These are phyloP conservation scores for Bruguiera sexangula DNA, from an alignment of 345 rosid species.

Conservation along the genomic window DNA sequence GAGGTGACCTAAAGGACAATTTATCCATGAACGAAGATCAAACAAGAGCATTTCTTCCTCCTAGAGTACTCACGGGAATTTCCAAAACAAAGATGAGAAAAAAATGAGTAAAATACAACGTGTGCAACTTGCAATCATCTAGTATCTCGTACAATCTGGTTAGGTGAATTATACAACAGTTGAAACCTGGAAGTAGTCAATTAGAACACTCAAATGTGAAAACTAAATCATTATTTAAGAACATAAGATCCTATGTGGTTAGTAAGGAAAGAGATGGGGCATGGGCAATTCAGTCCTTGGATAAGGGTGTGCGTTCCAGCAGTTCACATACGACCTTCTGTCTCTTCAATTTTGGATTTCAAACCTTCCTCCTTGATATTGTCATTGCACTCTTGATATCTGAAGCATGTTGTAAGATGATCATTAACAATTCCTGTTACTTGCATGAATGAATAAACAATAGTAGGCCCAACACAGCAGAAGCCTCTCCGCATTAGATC, in stretches of 20 bases:
- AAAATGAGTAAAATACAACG: not conserved
- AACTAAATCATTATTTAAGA: conserved; percentile 9
- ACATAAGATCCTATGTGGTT: conserved; percentile 17
- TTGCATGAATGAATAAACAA: conserved; percentile 85
- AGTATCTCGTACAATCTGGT: not conserved
- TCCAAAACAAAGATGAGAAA: not conserved
- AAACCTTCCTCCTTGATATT: conserved; percentile 24
- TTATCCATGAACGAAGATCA: too few relatives aligned
- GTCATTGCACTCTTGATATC: conserved; percentile 56
- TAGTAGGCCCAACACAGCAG: conserved; percentile 85
- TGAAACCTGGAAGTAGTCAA: conserved; percentile 16
- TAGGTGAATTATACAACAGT: conserved; percentile 26
- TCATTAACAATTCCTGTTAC: conserved; percentile 74
- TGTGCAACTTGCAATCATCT: not conserved
- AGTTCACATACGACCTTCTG: conserved; percentile 19
- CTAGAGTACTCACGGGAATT: not conserved
- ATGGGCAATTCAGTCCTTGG: conserved; percentile 19
- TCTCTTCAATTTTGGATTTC: conserved; percentile 27
- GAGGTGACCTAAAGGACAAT: not conserved
- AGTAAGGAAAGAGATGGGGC: conserved; percentile 12
- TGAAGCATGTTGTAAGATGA: conserved; percentile 70
- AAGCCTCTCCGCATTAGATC: conserved; percentile 92
- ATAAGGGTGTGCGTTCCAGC: conserved; percentile 26
- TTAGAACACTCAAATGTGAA: conserved; percentile 1
- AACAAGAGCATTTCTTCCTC: too few relatives aligned